A percentile compares a stretch with the other conserved stretches of the same genome.
Conservation (phyloP, 176 grass and related monocot species). For the Leersia perrieri region DNA sequence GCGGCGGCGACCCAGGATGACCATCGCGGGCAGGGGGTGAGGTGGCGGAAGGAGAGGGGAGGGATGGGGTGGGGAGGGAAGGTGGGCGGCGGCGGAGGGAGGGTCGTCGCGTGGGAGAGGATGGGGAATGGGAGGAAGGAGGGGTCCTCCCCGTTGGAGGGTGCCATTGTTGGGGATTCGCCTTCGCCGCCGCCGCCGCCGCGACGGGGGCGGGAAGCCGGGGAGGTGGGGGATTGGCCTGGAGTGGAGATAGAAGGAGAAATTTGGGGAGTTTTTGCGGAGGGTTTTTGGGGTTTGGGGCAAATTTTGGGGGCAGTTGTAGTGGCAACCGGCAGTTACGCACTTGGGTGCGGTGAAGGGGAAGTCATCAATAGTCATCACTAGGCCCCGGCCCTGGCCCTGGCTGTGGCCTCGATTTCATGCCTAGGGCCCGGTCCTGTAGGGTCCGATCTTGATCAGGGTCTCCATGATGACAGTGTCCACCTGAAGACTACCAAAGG, state of each 20-base stretch:
- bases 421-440: too few species aligned
- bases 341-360: too few species aligned
- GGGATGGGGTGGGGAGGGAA: neutral
- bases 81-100: neutral
- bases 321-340: too few species aligned
- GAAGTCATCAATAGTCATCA: too few species aligned
- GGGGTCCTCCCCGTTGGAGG: neutral
- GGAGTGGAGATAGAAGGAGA: neutral
- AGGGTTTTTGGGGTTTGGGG: neutral
- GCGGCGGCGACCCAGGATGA: neutral
- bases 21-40: constrained; percentile 14
- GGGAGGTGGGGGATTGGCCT: neutral
- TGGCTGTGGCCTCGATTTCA: too few species aligned
- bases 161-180: constrained; percentile 6
- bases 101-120: neutral
- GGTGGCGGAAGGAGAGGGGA: constrained; percentile 31
- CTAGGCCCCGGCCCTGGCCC: too few species aligned
- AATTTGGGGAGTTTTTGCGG: neutral
- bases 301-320: neutral
- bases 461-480: too few species aligned
- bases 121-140: constrained; percentile 6
- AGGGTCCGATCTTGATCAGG: too few species aligned
- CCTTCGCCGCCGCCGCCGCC: neutral
- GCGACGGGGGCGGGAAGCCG: too few species aligned
- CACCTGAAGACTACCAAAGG: too few species aligned